Evolutionary conservation across 495 filamentous ascomycete species (phyloP).

Genomic region (Aspergillus affinis): DNA sequence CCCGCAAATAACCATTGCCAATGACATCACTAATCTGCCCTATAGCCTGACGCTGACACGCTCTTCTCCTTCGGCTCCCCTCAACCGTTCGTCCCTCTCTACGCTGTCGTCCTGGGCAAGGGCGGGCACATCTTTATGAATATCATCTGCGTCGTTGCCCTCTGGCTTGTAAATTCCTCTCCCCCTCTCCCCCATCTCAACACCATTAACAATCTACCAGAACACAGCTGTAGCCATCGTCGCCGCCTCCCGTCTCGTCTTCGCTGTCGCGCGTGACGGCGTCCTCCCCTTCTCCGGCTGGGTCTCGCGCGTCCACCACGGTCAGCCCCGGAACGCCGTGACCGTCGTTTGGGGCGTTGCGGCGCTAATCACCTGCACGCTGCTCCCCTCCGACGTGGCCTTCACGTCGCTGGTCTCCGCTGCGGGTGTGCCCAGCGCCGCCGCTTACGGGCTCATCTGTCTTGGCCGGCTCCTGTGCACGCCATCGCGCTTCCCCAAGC

Average conservation of each 20-base stretch:
- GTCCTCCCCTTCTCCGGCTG: slow-evolving; percentile 56
- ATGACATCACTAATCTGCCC: slow-evolving; percentile 3
- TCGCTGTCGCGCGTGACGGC: slow-evolving; percentile 56
- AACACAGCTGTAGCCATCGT: slow-evolving; percentile 56
- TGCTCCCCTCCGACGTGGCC: slow-evolving; percentile 52
- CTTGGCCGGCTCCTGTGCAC: slow-evolving; percentile 51
- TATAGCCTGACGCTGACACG: slow-evolving; percentile 36
- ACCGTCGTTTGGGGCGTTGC: slow-evolving; percentile 54
- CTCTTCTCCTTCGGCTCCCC: slow-evolving; percentile 48
- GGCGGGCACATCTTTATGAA: slow-evolving; percentile 58
- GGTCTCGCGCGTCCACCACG: slow-evolving; percentile 51
- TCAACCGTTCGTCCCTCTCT: slow-evolving; percentile 55
- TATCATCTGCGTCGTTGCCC: slow-evolving; percentile 49
- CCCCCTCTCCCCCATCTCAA: not conserved
- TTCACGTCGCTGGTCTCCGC: slow-evolving; percentile 56
- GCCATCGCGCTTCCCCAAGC: slow-evolving; percentile 45
- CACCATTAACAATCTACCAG: slow-evolving; percentile 20
- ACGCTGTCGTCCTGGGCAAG: slow-evolving; percentile 50
- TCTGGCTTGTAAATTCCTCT: slow-evolving; percentile 42
- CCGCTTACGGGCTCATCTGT: slow-evolving; percentile 55
- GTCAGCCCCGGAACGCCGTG: slow-evolving; percentile 55
- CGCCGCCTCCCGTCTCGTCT: slow-evolving; percentile 56
- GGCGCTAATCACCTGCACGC: slow-evolving; percentile 51
- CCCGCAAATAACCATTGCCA: slow-evolving; percentile 4
- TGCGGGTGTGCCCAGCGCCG: slow-evolving; percentile 51